Base-by-base conservation (phyloP, 2,329 filamentous ascomycete genomes). In the Huntiella bhutanensis region DNA sequence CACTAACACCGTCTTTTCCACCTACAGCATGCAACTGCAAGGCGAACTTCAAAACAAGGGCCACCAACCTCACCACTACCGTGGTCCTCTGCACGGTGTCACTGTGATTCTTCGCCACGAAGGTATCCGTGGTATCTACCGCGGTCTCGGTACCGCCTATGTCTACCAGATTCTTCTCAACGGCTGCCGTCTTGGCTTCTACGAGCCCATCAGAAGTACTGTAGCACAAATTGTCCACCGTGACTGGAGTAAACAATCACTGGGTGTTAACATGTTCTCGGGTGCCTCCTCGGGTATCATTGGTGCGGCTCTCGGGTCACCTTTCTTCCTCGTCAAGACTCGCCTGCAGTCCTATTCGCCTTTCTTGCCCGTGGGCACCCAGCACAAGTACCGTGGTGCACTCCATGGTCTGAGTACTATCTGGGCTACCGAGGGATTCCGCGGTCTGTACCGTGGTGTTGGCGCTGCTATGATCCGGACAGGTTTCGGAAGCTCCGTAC, bases 311-410 rank as follows among this genome's bases (percentile, higher is more conserved):
- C 81, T 82, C 16, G 91, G 88, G 35, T 93, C 84, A 46, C 91
- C 91, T 2, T 96, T 98, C 64, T 98, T 98, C 71, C 75, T 98
- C 46, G 82, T 96, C 60, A 98, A 98, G 70, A 98, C 91, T 3
- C 77, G 91, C 38, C 69, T 98, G 49, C 91, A 98, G 64, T 94
- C 85, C 54, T 96, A 74, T 67, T 94, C 86, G 34, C 83, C 87
- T 4, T 91, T 87, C 62, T 71, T 91, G 10, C 91, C 91, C 3
- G 87, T 96, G 38, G 91, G 91, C 46, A 96, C 91, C n/a, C 91
- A 98, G 60, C 91, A 98, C 63, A 70, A 77, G 53, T 98, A 98
- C 64, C 75, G 73, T 54, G 88, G 87, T 61, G 85, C 88, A 0
- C 61, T 77, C 51, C 85, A 98, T 59, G 91, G 88, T 8, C 66